Evolutionary conservation across 1,284 basidiomycete species (phyloP), one percentile per base, ranked within the genome.

Genomic region (Phylloboletellus chloephorus): DNA sequence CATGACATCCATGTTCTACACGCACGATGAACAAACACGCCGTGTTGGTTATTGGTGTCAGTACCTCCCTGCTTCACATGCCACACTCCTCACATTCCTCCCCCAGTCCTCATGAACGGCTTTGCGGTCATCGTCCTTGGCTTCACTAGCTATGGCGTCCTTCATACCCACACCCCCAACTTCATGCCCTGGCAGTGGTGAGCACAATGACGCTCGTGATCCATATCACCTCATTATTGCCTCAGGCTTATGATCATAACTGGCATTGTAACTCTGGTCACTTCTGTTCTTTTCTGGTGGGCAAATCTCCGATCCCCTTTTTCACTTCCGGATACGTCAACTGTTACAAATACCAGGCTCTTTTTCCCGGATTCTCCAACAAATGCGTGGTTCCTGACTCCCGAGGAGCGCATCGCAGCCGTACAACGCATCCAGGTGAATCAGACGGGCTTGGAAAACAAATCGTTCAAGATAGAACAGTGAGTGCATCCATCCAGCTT

Each of bases 11-110:
- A 79, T 78, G 78, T 88, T 88, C 59, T 90, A 89, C 60, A 88
- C 83, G 3, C 73, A 78, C n/a, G 72, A 67, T 3, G 87, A 89
- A 54, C 82, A 86, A 56, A 83, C 79, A 4, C 67, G 73, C 32
- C 74, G 86, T 4, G 78, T 85, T 7, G 82, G 84, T 1, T 85
- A 82, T 54, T 85, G 81, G 83, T 82, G 81, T 84, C 63, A 49
- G 79, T 67, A 30, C 31, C 11, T 19, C 28, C 36, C 9, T 35
- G 21, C 40, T 26, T 41, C 23, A 7, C 39, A 2, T 30, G 37
- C 21, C 9, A 38, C 40, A 7, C 1, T 17, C 17, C 54, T 48
- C 48, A 51, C 39, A 15, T 37, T 21, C 15, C 33, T 22, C 38
- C 11, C 30, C 6, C 42, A 79, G 78, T 77, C 55, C 60, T 79